Conservation (phyloP, 345 rosid species). For the Diplotaxis tenuifolia region DNA sequence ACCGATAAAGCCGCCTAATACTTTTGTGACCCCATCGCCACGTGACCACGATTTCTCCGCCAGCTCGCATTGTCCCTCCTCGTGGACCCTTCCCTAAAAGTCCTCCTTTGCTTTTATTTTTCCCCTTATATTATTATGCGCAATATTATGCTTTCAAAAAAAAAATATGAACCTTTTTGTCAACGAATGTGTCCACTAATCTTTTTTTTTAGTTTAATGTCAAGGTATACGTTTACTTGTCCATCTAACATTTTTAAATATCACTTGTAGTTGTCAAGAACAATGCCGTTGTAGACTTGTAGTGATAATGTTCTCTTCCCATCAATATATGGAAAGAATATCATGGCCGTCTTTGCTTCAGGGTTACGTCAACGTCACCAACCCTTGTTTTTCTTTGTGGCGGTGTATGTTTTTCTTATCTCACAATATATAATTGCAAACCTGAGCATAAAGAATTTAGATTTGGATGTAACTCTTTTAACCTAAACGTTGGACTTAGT, state of each 20-base stretch:
- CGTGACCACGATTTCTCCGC: slow-evolving; percentile 36
- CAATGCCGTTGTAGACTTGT: no score
- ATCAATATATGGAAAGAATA: not conserved
- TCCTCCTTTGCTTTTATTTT: not conserved
- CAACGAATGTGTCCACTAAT: slow-evolving; percentile 4
- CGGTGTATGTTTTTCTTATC: slow-evolving; percentile 19
- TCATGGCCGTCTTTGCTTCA: slow-evolving; percentile 19
- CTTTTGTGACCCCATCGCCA: slow-evolving; percentile 25
- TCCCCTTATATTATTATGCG: not conserved
- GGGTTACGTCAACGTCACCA: slow-evolving; percentile 11
- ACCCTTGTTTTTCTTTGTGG: slow-evolving; percentile 13
- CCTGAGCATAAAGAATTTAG: slow-evolving; percentile 5
- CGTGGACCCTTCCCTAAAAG: slow-evolving; percentile 5
- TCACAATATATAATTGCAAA: slow-evolving; percentile 7
- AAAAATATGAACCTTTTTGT: not conserved
- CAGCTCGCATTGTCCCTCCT: slow-evolving; percentile 35
- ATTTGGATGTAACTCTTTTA: slow-evolving; percentile 2
- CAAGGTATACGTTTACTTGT: not conserved
- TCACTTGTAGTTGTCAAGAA: no score
- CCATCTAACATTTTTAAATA: not conserved
- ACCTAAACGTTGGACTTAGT: not conserved
- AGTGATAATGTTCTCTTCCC: not conserved
- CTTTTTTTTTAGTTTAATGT: not conserved
- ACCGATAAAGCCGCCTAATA: slow-evolving; percentile 7
- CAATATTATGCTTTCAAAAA: not conserved